Evolutionary conservation across 257 asterid species (phyloP).

Genomic region (Solanum sejunctum): DNA sequence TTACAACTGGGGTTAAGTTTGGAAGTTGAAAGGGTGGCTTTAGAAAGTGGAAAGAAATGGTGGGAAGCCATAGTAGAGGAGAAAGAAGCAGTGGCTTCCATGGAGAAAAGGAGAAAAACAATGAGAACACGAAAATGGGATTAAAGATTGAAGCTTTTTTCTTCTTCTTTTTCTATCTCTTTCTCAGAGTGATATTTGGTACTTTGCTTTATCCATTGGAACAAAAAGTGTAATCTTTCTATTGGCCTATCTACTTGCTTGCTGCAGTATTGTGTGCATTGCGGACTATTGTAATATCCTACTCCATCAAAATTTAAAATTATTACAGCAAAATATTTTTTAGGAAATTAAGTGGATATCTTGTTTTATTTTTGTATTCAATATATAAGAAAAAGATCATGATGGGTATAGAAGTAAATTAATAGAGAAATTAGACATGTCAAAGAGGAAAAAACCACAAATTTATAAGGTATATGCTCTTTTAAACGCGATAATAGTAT

Average conservation of each 20-base stretch:
- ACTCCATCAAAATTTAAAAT: not conserved
- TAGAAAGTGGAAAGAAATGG: slow-evolving; percentile 36
- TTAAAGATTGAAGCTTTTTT: not conserved
- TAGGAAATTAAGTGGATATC: too few species aligned
- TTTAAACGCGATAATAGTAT: too few species aligned
- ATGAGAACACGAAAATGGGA: not conserved
- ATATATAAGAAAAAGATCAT: too few species aligned
- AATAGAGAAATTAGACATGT: too few species aligned
- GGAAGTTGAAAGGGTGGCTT: slow-evolving; percentile 3
- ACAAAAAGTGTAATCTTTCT: not conserved
- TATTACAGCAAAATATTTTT: too few species aligned
- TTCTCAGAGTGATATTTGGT: not conserved
- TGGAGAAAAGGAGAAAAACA: not conserved
- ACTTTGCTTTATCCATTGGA: not conserved
- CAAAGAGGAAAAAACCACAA: too few species aligned
- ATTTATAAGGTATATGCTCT: too few species aligned
- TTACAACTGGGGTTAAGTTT: not conserved
- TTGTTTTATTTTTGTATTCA: too few species aligned
- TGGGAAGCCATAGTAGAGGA: slow-evolving; percentile 50
- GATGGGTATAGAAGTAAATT: too few species aligned
- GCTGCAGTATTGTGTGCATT: not conserved
- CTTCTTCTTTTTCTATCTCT: not conserved
- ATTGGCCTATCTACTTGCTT: not conserved
- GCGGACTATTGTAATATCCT: not conserved
- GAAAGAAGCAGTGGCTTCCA: slow-evolving; percentile 47